Evolutionary conservation across 495 filamentous ascomycete species (phyloP).

Genomic region (Penicillium taxi): DNA sequence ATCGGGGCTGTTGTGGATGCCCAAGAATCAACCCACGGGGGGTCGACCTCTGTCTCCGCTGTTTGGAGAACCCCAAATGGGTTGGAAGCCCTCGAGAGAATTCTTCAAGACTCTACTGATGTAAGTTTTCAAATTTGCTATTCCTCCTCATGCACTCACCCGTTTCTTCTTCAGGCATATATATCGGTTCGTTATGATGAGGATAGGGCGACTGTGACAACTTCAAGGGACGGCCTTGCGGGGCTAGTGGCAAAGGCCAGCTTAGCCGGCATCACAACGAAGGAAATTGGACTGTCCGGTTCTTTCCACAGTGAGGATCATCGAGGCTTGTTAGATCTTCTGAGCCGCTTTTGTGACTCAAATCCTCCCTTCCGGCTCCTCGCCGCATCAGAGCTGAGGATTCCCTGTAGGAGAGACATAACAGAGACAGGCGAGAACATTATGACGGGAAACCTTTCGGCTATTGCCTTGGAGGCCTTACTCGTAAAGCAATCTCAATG

Average conservation of each 20-base stretch:
- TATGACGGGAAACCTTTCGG: too few species aligned
- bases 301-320: conserved; percentile 5
- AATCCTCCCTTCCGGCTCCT: conserved; percentile 22
- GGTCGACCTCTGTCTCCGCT: conserved; percentile 16
- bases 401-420: too few species aligned
- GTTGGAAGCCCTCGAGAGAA: conserved; percentile 11
- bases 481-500: conserved; percentile 36
- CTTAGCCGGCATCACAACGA: conserved; percentile 26
- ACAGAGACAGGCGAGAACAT: too few species aligned
- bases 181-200: conserved; percentile 39
- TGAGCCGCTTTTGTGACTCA: conserved; percentile 1
- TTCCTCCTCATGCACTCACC: too few species aligned
- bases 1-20: conserved; percentile 39
- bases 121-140: too few species aligned
- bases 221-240: conserved; percentile 13
- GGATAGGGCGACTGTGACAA: conserved; percentile 26
- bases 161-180: conserved; percentile 26
- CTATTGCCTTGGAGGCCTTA: conserved; percentile 30
- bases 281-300: conserved; percentile 7
- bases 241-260: conserved; percentile 22
- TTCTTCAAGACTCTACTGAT: conserved; percentile 13
- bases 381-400: too few species aligned
- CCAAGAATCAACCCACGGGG: conserved; percentile 20
- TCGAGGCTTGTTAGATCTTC: too few species aligned
- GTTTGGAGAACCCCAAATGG: conserved; percentile 19